Conservation (phyloP, 2,329 filamentous ascomycete genomes). For the Phaeosphaeria sp. region DNA sequence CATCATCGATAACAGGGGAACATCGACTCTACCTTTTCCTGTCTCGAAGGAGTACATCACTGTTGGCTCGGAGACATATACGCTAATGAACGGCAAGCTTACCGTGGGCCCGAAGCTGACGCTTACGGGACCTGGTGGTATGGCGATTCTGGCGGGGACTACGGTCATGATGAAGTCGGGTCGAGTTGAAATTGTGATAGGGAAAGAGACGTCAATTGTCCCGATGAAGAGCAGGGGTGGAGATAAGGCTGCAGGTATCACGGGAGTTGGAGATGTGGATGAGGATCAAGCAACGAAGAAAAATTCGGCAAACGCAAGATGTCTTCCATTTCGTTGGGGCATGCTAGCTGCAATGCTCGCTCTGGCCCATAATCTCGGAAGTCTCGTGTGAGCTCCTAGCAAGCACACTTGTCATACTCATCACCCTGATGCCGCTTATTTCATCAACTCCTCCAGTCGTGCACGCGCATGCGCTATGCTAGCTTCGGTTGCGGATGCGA, state of each 20-base stretch:
- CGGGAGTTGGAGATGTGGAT: background rate
- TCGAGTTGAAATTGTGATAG: background rate
- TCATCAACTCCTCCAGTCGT: background rate
- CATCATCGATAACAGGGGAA: slow-evolving; percentile 3
- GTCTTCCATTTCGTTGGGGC: background rate
- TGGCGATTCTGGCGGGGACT: background rate
- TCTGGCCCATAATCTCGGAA: background rate
- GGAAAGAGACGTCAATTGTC: background rate
- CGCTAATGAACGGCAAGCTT: slow-evolving; percentile 5
- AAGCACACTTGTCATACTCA: background rate
- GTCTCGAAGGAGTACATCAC: slow-evolving; percentile 7
- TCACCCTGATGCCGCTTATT: background rate
- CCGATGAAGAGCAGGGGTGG: background rate
- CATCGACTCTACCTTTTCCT: slow-evolving; percentile 10
- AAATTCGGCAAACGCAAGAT: background rate
- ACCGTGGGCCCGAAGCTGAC: slow-evolving; percentile 5
- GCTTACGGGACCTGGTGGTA: slow-evolving; percentile 2
- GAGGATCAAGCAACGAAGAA: background rate
- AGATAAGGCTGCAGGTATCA: background rate
- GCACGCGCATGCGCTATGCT: too few species aligned
- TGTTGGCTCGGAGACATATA: slow-evolving; percentile 6
- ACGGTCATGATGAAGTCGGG: slow-evolving; percentile 1
- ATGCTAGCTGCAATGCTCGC: background rate
- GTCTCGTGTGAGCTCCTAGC: background rate
- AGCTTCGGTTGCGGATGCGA: too few species aligned